Evolutionary conservation across 495 filamentous ascomycete genomes (phyloP), one percentile per base, ranked within the genome.

Genomic region (Echria macrotheca): DNA sequence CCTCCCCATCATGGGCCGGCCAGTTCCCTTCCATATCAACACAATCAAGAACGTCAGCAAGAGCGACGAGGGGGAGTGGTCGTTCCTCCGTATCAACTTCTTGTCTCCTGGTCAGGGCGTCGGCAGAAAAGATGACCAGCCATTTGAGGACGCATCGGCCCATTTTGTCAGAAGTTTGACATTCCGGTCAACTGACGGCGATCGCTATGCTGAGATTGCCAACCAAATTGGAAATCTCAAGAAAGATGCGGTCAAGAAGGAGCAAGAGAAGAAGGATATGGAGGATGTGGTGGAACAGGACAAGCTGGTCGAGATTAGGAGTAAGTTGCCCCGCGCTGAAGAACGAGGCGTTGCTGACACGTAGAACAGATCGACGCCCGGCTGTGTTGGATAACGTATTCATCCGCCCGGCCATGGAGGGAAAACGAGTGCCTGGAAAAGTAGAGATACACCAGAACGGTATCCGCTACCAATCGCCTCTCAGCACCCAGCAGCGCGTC

Each of bases 221-320:
- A 83, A 84, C 18, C 84, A 91, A 57, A 96, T 99, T 49, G 87
- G 87, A 3, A 89, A 95, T 49, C 84, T 99, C 62, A 91, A 95
- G 67, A 95, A 93, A 67, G 85, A 86, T 55, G 82, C 88, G 2
- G 78, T 87, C 28, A 87, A 94, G 58, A 83, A 85, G 52, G 94
- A 97, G 63, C 89, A 96, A 60, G 93, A 99, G 66, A 96, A 96
- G 76, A 99, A 99, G 66, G 91, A 99, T 56, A 82, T 99, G 85
- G 94, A 97, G 62, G 94, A 97, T 74, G 94, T 99, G n/a, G 89
- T 99, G 3, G 95, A 97, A 66, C 94, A 97, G 65, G 94, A 97
- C 56, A 97, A 97, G 70, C 80, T 99, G 15, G 68, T 91, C 54
- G 90, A 96, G 68, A 87, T 94, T 47, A 72, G 88, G 71, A 94